Evolutionary conservation across 2,329 filamentous ascomycete genomes (phyloP), one percentile per base, ranked within the genome.

Genomic region (Diaporthe vaccinii): DNA sequence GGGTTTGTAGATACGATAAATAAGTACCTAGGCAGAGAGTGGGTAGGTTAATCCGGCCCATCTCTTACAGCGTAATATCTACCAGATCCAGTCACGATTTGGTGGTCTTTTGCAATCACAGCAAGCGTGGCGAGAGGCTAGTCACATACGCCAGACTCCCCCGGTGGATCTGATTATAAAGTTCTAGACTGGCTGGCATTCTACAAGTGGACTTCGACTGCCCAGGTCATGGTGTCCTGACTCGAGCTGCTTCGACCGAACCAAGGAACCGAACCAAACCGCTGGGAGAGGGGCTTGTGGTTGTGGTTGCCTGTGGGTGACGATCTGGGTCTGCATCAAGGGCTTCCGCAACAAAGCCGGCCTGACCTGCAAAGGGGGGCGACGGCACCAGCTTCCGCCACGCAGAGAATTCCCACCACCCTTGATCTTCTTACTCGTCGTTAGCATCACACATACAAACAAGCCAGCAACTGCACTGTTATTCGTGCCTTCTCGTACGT

Each of bases 271-370:
- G 31, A 53, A 25, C 51, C 51, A 28, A 8, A 28, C 46, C 44
- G 20, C 36, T 34, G 31, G 8, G 31, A 51, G 62, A 68, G 10
- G 28, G 28, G 65, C 34, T 20, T 36, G 46, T 68, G 65, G 20
- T 28, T 68, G 46, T 68, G 65, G 28, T 49, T 68, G 31, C 31
- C 22, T 39, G 65, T 36, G 46, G 12, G 46, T 39, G 65, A 53
- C 46, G 31, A 39, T 53, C 65, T 55, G 65, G 65, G 65, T 69
- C 65, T 68, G 65, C 65, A 68, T 53, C 46, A 68, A 68, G 22
- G 46, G 4, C 31, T 39, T 53, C 65, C 22, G 65, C 65, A 68
- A 51, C 44, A 53, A 53, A 51, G 62, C 65, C 65, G 65, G 31
- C 62, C 62, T 67, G 46, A 22, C 46, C 46, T 53, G 65, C 65